phyloP scores from a whole-genome alignment of 345 rosid species.

The Ailanthus altissimus region DNA sequence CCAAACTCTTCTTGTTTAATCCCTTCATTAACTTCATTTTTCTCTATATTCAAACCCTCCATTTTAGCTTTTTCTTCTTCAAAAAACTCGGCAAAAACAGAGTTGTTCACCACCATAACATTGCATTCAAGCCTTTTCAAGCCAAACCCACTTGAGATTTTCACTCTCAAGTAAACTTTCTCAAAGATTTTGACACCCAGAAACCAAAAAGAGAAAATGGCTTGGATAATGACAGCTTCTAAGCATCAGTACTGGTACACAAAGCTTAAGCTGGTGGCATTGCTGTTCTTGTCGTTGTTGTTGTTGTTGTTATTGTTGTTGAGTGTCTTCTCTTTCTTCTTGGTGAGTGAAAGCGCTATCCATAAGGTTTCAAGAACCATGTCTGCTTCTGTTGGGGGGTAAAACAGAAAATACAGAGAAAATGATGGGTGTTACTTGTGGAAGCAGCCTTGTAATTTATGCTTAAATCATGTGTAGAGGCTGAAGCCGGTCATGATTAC shows the following conservation, averaged over 20 bases:
- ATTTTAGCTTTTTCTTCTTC: slow-evolving; percentile 38
- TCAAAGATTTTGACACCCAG: slow-evolving; percentile 45
- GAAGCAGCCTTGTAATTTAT: slow-evolving; percentile 22
- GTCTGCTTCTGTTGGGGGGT: slow-evolving; percentile 28
- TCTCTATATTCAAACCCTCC: slow-evolving; percentile 45
- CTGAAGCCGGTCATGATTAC: slow-evolving; percentile 36
- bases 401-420: neutral
- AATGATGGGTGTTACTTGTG: slow-evolving; percentile 11
- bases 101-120: slow-evolving; percentile 51
- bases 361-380: slow-evolving; percentile 46
- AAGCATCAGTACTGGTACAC: slow-evolving; percentile 37
- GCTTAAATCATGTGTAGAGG: slow-evolving; percentile 11
- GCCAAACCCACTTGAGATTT: slow-evolving; percentile 38
- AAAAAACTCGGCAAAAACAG: slow-evolving; percentile 36
- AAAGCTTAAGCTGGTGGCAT: slow-evolving; percentile 38
- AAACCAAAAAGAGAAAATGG: slow-evolving; percentile 28
- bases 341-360: slow-evolving; percentile 50
- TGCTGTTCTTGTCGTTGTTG: slow-evolving; percentile 28
- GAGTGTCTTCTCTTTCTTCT: slow-evolving; percentile 38
- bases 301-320: slow-evolving; percentile 19
- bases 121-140: slow-evolving; percentile 32
- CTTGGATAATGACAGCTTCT: slow-evolving; percentile 21
- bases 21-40: slow-evolving; percentile 33
- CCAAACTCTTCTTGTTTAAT: slow-evolving; percentile 26
- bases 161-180: slow-evolving; percentile 34